These are phyloP conservation scores for Podaxis sp. DNA, from an alignment of 768 basidiomycete genomes.

Conservation along the genomic window DNA sequence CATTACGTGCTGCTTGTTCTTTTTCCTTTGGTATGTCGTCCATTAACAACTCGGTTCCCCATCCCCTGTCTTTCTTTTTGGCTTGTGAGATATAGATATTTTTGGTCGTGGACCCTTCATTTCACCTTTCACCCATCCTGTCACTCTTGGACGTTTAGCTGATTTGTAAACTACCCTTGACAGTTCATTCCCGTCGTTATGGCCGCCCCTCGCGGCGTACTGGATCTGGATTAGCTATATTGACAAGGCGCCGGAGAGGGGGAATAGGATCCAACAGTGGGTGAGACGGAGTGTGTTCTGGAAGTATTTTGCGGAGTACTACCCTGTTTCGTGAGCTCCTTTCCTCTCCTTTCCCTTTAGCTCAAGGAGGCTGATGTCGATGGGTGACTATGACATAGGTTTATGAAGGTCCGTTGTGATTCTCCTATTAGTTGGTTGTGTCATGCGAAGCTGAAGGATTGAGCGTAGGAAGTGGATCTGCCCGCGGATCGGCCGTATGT, in stretches of 20 bases:
- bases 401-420: slow-evolving; percentile 46
- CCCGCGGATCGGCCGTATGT: slow-evolving; percentile 92
- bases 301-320: slow-evolving; percentile 91
- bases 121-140: slow-evolving; percentile 1
- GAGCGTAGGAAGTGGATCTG: slow-evolving; percentile 77
- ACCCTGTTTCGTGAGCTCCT: slow-evolving; percentile 78
- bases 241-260: slow-evolving; percentile 72
- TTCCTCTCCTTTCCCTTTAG: neutral
- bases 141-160: neutral
- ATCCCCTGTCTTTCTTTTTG: neutral
- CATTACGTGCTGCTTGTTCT: slow-evolving; percentile 62
- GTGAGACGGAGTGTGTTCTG: slow-evolving; percentile 71
- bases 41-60: neutral
- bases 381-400: slow-evolving; percentile 28
- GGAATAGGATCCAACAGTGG: slow-evolving; percentile 75
- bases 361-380: slow-evolving; percentile 27
- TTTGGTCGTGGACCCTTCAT: neutral
- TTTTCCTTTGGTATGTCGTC: slow-evolving; percentile 74
- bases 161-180: neutral
- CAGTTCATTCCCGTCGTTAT: slow-evolving; percentile 86
- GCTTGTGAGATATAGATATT: neutral
- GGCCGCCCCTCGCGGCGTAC: slow-evolving; percentile 83
- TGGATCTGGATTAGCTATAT: slow-evolving; percentile 73
- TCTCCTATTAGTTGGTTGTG: slow-evolving; percentile 4
- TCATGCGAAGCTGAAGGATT: neutral